A percentile compares a stretch with the other conserved stretches of the same genome.
phyloP scores from a whole-genome alignment of 1,284 basidiomycete genomes.

The Fomitopsis pinicola region DNA sequence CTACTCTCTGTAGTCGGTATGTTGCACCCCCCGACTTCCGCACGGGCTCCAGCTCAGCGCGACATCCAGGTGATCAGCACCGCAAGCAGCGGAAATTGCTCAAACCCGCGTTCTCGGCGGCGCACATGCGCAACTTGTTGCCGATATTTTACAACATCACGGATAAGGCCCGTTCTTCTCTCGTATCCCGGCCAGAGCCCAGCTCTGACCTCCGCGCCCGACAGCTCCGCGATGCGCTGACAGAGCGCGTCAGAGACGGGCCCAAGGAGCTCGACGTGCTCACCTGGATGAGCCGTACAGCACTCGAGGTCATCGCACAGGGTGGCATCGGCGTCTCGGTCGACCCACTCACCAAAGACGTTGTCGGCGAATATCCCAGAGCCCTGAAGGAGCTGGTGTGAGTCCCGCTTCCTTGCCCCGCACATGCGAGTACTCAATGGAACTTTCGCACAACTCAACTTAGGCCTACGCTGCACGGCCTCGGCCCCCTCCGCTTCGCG shows the following conservation, averaged over 20 bases:
- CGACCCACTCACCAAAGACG: constrained; percentile 22
- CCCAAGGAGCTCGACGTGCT: constrained; percentile 27
- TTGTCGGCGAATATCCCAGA: constrained; percentile 19
- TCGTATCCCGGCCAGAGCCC: neutral
- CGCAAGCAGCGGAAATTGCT: constrained; percentile 23
- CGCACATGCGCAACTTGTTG: constrained; percentile 20
- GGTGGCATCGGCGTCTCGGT: constrained; percentile 33
- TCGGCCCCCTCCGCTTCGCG: neutral
- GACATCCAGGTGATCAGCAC: constrained; percentile 17
- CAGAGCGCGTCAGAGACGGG: constrained; percentile 10
- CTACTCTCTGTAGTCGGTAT: constrained; percentile 1
- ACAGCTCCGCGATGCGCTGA: constrained; percentile 19
- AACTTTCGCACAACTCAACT: neutral
- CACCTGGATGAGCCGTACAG: constrained; percentile 28
- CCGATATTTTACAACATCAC: constrained; percentile 19
- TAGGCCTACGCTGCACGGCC: neutral
- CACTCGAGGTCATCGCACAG: constrained; percentile 33
- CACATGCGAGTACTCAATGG: neutral
- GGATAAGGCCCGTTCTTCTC: neutral
- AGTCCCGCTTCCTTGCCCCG: constrained; percentile 3
- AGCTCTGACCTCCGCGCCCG: neutral
- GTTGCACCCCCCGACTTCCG: neutral
- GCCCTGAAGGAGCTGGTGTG: constrained; percentile 27
- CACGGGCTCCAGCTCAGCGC: too few species aligned
- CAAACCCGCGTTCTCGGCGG: constrained; percentile 21